Evolutionary conservation across 306 rosid species (phyloP), one percentile per base, ranked within the genome.

Genomic region (Lagenaria siceraria): DNA sequence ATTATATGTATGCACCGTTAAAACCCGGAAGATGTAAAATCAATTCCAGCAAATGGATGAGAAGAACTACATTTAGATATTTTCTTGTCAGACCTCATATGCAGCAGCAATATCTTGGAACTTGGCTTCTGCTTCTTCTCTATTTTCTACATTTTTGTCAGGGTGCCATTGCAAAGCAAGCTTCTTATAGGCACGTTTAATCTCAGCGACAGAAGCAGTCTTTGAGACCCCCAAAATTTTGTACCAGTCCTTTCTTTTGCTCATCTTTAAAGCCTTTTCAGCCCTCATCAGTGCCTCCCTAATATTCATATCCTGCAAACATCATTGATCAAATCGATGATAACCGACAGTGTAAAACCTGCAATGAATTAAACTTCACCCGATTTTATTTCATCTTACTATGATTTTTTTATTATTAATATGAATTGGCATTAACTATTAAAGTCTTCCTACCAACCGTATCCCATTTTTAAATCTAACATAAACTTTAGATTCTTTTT

Each of bases 91-190:
- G 35, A 92, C 98, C 99, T 95, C 99, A 62, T 95, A 95, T 79
- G 99, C 97, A 22, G 97, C 97, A 63, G 99, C 98, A 49, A 95
- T 85, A 86, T 95, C 99, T 87, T 87, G 83, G 83, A 95, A 95
- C 87, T 89, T 79, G 53, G 85, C 87, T 87, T 96, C 99, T 38
- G 99, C 99, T 86, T 88, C 98, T 87, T 90, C 96, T 81, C 99
- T 89, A 8, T 90, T 92, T 15, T 87, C 91, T 0, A 92, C 99
- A 70, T 96, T 96, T 90, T 96, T 96, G 79, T 96, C 99, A 1
- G 99, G 99, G 82, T 96, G 99, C 98, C 98, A 96, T 80, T 92
- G 99, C 86, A 96, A 86, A 71, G 99, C 99, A 54, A 96, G 98
- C 83, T 89, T 96, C 91, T 96, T 96, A 84, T 96, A 96, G 78